Evolutionary conservation across 2,329 filamentous ascomycete genomes (phyloP), one percentile per base, ranked within the genome.

Genomic region (Metarhizium sp.): DNA sequence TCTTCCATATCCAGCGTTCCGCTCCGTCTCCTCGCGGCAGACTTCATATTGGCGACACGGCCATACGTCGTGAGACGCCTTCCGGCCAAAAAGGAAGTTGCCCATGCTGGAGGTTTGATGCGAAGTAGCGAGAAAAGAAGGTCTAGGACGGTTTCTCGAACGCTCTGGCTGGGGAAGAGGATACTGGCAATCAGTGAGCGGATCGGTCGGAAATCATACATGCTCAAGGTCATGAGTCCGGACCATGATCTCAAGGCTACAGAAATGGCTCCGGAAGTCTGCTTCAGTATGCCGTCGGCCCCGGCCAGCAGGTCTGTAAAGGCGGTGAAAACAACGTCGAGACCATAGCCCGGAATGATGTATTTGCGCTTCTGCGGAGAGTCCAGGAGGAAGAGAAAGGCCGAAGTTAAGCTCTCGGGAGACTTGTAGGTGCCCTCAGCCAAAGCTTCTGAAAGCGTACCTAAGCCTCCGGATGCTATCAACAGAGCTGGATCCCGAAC

Each of bases 1-100:
- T 90, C 88, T 46, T 88, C 82, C 20, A 79, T 75, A 38, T 81
- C 79, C 42, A 79, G 71, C 56, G 77, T 76, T 7, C 75, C 67
- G 25, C 79, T 75, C 48, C 76, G 67, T 25, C 74, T 72, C 58
- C 79, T 68, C 7, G 73, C 70, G 32, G 84, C 77, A 1, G 85
- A 78, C 61, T 89, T 90, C 52, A 97, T 74, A 58, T 90, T 94
- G 7, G 90, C 85, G 42, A 97, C 92, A 63, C 95, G 82, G n/a
- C 92, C 92, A 68, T 99, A 99, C 0, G 94, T 99, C 0, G 95
- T 99, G 50, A 99, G 76, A 57, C 95, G 81, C 60, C 94, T 83
- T 7, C 94, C 95, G 40, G 95, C 94, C 50, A 99, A 80, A 68
- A 96, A 99, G 0, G 92, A 95, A 0, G 90, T 92, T 7, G 94